Conservation (phyloP, 164 flowering plant genomes). For the Akebia trifoliata region DNA sequence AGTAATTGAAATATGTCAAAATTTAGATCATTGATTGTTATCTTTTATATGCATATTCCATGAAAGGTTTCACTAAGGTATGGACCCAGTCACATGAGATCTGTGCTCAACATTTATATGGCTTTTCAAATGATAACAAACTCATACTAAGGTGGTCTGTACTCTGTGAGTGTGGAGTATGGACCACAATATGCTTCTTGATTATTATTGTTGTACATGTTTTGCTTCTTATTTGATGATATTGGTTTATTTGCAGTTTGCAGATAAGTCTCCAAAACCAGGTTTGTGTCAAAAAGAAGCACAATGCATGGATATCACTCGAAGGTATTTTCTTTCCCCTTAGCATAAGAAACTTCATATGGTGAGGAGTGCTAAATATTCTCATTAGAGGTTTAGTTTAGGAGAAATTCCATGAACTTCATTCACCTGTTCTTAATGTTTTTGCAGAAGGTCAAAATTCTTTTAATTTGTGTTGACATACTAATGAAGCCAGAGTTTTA, state of each 20-base stretch:
- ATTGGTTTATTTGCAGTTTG: conserved; percentile 17
- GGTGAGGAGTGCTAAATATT: neutral
- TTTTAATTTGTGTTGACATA: conserved; percentile 5
- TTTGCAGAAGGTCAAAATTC: neutral
- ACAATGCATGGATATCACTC: conserved; percentile 6
- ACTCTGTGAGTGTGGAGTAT: too few species aligned
- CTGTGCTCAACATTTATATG: neutral
- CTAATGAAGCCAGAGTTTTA: conserved; percentile 9
- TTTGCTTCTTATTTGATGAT: too few species aligned
- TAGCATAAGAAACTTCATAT: neutral
- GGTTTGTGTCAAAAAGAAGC: conserved; percentile 8
- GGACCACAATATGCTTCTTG: too few species aligned
- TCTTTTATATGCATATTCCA: too few species aligned
- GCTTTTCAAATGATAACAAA: neutral
- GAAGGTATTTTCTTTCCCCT: conserved; percentile 15
- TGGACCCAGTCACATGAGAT: neutral
- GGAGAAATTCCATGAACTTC: neutral
- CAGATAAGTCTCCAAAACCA: conserved; percentile 5
- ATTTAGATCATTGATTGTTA: too few species aligned
- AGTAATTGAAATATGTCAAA: too few species aligned
- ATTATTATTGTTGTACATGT: too few species aligned
- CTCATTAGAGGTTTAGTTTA: neutral
- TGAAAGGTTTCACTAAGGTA: neutral
- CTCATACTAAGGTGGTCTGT: too few species aligned
- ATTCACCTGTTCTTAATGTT: neutral